A percentile compares a stretch with the other conserved stretches of the same genome.
Conservation (phyloP, 768 basidiomycete genomes). For the Kwoniella sp. region DNA sequence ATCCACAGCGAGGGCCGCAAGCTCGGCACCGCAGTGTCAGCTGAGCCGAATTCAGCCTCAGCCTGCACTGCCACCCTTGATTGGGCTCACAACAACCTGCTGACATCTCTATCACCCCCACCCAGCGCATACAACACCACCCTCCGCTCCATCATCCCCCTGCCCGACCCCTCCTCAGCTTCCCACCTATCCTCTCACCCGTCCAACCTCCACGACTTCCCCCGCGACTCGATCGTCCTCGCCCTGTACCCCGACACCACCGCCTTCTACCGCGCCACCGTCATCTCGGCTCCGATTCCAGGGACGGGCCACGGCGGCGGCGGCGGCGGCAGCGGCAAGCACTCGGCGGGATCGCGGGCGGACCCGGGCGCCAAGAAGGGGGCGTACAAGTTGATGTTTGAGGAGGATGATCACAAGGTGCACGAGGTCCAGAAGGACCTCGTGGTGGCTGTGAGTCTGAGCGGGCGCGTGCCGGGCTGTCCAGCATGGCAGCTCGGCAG, state of each 20-base stretch:
- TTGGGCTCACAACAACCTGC: background rate
- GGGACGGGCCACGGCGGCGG: constrained; percentile 29
- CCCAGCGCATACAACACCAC: constrained; percentile 42
- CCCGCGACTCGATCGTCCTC: constrained; percentile 45
- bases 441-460: constrained; percentile 43
- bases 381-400: constrained; percentile 43
- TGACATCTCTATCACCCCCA: background rate
- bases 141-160: constrained; percentile 51
- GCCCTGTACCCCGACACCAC: constrained; percentile 54
- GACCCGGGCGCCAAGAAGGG: constrained; percentile 22
- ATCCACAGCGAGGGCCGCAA: too few relatives aligned
- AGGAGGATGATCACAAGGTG: constrained; percentile 41
- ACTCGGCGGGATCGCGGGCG: background rate
- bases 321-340: constrained; percentile 3
- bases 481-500: too few relatives aligned
- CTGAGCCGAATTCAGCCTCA: too few relatives aligned
- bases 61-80: too few relatives aligned
- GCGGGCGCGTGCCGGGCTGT: too few relatives aligned
- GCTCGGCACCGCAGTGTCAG: too few relatives aligned
- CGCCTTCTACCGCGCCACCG: constrained; percentile 51
- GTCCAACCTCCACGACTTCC: constrained; percentile 42
- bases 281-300: constrained; percentile 36
- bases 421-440: constrained; percentile 29
- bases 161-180: constrained; percentile 49
- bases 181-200: constrained; percentile 46